Evolutionary conservation across 2,329 filamentous ascomycete species (phyloP), one percentile per base, ranked within the genome.

Genomic region (Blastomyces gilchristii): DNA sequence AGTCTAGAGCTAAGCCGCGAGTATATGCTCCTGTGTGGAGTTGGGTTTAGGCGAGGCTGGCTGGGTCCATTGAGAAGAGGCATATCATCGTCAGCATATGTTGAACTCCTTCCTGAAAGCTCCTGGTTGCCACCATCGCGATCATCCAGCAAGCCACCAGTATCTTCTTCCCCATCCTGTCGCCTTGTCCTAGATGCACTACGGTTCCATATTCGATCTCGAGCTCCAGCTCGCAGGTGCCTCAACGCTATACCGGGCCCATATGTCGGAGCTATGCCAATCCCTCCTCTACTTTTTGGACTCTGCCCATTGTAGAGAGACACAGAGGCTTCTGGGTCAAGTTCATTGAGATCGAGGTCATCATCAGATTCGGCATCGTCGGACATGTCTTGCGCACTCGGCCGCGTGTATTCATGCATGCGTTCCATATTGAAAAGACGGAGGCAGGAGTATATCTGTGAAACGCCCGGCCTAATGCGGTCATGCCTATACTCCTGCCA

Each of bases 61-160:
- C 75, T 68, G 77, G 78, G 69, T 22, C 76, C 69, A 39, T 82
- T 79, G 25, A 95, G 79, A 41, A 96, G 80, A n/a, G 90, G 89
- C 45, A 85, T 85, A 76, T 93, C 87, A 67, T 93, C 90, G 58
- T 86, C 85, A 28, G 80, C 82, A 66, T 79, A 79, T 18, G 80
- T 80, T 34, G 76, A 79, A 70, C 83, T 86, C 25, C 80, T 82
- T 65, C 84, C 85, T 0, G 85, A 87, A 69, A 84, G 82, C 65
- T 83, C 80, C 64, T 80, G 78, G 61, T 78, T 78, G 25, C 80
- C 78, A 5, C 78, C 80, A 53, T 85, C 83, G 16, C 82, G 80
- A 58, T 88, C 85, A 60, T 85, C 85, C 62, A 93, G 77, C 62
- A 94, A 78, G 5, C 83, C 84, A 67, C 86, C 80, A 49, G 85